Base-by-base conservation (phyloP, 257 asterid genomes). In the Scutellaria galericulata region DNA sequence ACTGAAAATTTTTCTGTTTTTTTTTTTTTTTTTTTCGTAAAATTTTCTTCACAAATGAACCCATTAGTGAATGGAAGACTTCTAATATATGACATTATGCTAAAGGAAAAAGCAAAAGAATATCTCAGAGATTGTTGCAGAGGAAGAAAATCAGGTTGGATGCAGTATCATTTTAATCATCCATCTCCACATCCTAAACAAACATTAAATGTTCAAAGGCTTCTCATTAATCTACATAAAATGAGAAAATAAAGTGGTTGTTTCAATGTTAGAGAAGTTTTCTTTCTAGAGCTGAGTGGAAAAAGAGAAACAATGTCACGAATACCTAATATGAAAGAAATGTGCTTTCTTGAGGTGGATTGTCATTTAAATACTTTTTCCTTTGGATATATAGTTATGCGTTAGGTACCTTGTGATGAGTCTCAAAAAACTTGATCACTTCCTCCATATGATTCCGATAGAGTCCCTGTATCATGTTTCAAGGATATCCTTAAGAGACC, bases 381-480 rank as follows among this genome's bases (percentile, higher is more conserved):
- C 45, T 52, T 10, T 55, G 74, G 42, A 18, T 18, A 0, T 18
- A 18, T 18, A 18, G 18, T 48, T 59, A 6, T 53, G 45, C 58
- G 20, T 52, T 24, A 68, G 53, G 62, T 83, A 91, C 97, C 96
- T 88, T 84, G 83, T 88, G 99, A 84, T 94, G 97, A 80, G 96
- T 94, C 84, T 91, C 97, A 79, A 94, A 89, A 79, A 91, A 88
- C 71, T 89, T 91, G 85, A 94, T 91, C 83, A 91, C 97, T 87
- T 94, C 99, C 80, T 94, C 99, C 99, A 94, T 94, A 76, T 91
- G 99, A 83, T 94, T 94, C 73, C 97, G 86, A 68, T 94, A 91
- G 63, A 94, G 80, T 11, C 99, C 93, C 99, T 91, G 89, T 79
- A 82, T 60, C 75, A 78, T 70, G 22, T 66, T 77, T 70, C 77